A percentile compares a stretch with the other conserved stretches of the same genome.
These are phyloP conservation scores for Mytilinidion resinicola DNA, from an alignment of 495 filamentous ascomycete species.

Conservation along the genomic window DNA sequence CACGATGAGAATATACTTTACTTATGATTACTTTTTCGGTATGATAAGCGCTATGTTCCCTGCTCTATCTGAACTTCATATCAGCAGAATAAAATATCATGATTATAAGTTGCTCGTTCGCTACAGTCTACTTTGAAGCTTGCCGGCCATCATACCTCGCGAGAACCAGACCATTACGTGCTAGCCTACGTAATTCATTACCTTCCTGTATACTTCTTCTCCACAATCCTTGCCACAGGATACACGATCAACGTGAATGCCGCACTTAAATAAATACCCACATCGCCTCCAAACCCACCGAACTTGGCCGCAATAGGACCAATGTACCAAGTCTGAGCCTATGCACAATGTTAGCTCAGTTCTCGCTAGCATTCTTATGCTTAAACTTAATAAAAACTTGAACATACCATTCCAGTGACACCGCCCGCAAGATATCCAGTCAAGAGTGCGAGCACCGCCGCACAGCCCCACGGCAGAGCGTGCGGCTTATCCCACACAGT, in stretches of 20 bases:
- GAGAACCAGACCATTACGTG: too few species aligned
- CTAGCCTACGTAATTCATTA: background rate
- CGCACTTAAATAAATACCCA: conserved; percentile 4
- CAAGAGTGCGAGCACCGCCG: conserved; percentile 2
- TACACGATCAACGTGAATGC: conserved; percentile 2
- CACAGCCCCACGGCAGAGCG: conserved; percentile 1
- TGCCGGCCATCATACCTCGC: too few species aligned
- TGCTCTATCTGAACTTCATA: too few species aligned
- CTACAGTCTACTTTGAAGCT: too few species aligned
- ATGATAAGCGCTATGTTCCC: too few species aligned
- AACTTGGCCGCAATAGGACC: conserved; percentile 10
- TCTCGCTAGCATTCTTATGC: too few species aligned
- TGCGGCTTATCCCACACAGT: conserved; percentile 1
- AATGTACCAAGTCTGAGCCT: conserved; percentile 10
- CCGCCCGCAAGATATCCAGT: conserved; percentile 6
- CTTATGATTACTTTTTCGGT: too few species aligned
- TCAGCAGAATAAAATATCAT: too few species aligned
- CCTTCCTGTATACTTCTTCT: conserved; percentile 1
- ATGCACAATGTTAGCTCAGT: too few species aligned
- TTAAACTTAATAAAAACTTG: too few species aligned
- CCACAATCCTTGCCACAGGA: background rate
- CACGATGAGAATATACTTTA: too few species aligned
- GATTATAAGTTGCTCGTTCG: too few species aligned
- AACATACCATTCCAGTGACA: conserved; percentile 3
- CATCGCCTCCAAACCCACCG: conserved; percentile 7